phyloP scores from a whole-genome alignment of 805 yeast species.

The Spathaspora sp. region DNA sequence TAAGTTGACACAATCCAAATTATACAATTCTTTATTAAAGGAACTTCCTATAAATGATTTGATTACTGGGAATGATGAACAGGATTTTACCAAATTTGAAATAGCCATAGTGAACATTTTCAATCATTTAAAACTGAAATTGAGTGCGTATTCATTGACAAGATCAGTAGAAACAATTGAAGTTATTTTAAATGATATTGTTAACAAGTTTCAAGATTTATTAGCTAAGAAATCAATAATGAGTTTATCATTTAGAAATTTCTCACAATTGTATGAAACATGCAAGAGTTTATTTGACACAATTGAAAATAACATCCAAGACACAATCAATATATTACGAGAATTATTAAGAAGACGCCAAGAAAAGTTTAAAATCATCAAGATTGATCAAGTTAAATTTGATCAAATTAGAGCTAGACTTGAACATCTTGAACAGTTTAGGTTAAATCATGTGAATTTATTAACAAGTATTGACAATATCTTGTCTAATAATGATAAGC shows the following conservation, averaged over 20 bases:
- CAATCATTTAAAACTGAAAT: slow-evolving; percentile 51
- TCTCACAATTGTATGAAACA: slow-evolving; percentile 18
- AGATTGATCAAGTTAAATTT: slow-evolving; percentile 44
- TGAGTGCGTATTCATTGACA: slow-evolving; percentile 36
- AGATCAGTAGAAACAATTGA: slow-evolving; percentile 67
- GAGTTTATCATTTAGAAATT: slow-evolving; percentile 37
- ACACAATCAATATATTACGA: slow-evolving; percentile 62
- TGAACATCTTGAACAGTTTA: slow-evolving; percentile 39
- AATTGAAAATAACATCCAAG: slow-evolving; percentile 63
- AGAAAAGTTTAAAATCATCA: slow-evolving; percentile 65
- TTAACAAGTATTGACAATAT: slow-evolving; percentile 24
- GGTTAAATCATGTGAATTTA: slow-evolving; percentile 53
- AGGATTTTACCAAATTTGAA: slow-evolving; percentile 39
- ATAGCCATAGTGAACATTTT: slow-evolving; percentile 46
- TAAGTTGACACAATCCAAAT: slow-evolving; percentile 46
- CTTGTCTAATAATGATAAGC: slow-evolving; percentile 1
- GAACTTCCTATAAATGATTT: slow-evolving; percentile 70
- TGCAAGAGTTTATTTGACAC: slow-evolving; percentile 19
- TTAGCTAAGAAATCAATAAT: slow-evolving; percentile 40
- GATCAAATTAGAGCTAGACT: slow-evolving; percentile 40
- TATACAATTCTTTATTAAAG: slow-evolving; percentile 60
- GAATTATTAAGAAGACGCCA: slow-evolving; percentile 72
- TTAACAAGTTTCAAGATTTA: slow-evolving; percentile 29
- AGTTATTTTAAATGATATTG: slow-evolving; percentile 56
- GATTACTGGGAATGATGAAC: slow-evolving; percentile 15